Base-by-base conservation (phyloP, 1,139 yeast genomes). In the Yarrowia galli region DNA sequence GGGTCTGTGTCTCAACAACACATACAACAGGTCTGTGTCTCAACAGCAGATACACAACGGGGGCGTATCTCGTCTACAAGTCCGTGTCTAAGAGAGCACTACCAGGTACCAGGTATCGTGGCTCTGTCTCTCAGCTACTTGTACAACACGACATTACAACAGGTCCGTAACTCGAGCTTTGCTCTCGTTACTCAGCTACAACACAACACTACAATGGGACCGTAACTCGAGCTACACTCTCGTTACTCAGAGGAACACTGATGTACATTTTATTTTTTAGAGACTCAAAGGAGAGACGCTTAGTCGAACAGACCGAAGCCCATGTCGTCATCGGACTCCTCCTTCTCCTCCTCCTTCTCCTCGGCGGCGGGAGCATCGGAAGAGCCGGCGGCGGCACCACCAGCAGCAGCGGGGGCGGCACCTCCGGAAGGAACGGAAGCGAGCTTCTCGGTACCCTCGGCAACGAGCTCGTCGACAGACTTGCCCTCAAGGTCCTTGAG, bases 381-480 rank as follows among this genome's bases (percentile, higher is more conserved):
- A 77, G 81, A 88, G 77, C 84, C 85, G 75, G 87, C 85, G 76
- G 89, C 87, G 77, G 89, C 88, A 79, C 86, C 87, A 77, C 84
- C 87, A 79, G 85, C 85, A 77, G 86, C 85, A 78, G 91, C 85
- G 76, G 91, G 86, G 80, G 93, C 93, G 79, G 97, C 93, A 85
- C 95, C 98, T 83, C 97, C 99, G 81, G 97, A 80, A 84, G 99
- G 98, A 75, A 93, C 97, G 74, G 98, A 86, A 76, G 98, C 93
- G 81, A 95, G 90, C 87, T 95, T 95, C 83, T 88, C 84, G 82
- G 91, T 84, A 87, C 99, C 99, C 84, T 88, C 96, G 79, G 98
- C 95, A 77, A 95, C 89, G 84, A 95, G 89, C 84, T 92, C 97
- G 75, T 86, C 88, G 80, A 90, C 87, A 80, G 86, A 83, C 90